Conservation (phyloP, 2,329 filamentous ascomycete genomes). For the Beauveria australis region DNA sequence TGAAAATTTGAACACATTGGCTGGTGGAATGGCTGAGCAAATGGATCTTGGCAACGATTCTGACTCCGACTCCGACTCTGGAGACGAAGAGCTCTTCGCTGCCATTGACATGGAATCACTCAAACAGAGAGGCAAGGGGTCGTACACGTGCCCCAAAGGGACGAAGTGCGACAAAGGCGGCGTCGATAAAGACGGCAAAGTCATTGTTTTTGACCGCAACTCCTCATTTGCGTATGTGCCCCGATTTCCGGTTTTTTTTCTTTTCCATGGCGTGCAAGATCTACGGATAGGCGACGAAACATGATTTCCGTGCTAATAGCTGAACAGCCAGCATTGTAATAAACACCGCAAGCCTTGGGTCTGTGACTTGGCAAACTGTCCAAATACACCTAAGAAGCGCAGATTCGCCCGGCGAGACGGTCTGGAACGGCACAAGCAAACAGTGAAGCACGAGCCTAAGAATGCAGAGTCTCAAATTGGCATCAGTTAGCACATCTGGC, state of each 20-base stretch:
- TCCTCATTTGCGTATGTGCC: constrained; percentile 30
- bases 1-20: background rate
- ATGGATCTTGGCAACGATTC: constrained; percentile 11
- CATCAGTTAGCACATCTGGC: background rate
- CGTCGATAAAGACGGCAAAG: constrained; percentile 29
- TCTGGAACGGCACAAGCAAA: constrained; percentile 32
- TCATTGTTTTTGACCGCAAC: constrained; percentile 33
- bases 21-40: background rate
- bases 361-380: constrained; percentile 30
- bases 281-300: background rate
- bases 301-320: background rate
- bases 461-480: background rate
- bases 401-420: constrained; percentile 34
- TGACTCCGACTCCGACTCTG: constrained; percentile 23
- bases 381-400: constrained; percentile 33
- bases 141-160: constrained; percentile 28
- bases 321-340: constrained; percentile 33
- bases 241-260: background rate
- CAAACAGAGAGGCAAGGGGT: constrained; percentile 31
- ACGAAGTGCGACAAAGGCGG: constrained; percentile 31
- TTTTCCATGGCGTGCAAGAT: background rate
- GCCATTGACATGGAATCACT: constrained; percentile 31
- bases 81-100: constrained; percentile 27
- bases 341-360: constrained; percentile 35
- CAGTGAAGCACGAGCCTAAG: constrained; percentile 28